phyloP scores from a whole-genome alignment of 176 grass and related monocot genomes.

The Pontederia crassipes region DNA sequence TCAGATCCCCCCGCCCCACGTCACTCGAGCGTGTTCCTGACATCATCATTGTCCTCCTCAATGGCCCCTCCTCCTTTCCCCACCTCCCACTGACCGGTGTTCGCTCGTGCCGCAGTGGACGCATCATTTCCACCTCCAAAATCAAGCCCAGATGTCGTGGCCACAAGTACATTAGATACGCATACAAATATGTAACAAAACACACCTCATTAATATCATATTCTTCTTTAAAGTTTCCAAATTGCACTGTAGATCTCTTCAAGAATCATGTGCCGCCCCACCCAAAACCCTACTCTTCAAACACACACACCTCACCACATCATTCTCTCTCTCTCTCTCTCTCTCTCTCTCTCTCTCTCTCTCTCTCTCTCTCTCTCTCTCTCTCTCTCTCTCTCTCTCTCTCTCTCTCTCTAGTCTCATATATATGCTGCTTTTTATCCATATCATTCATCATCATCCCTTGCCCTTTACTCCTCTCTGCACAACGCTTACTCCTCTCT shows the following conservation, averaged over 20 bases:
- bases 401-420: background rate
- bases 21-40: slow-evolving; percentile 9
- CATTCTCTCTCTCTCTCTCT: background rate
- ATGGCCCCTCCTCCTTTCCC: background rate
- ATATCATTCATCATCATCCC: too few relatives aligned
- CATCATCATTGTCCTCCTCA: slow-evolving; percentile 1
- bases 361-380: background rate
- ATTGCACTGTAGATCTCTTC: too few relatives aligned
- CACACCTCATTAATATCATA: too few relatives aligned
- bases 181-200: background rate
- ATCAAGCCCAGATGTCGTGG: too few relatives aligned
- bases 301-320: background rate
- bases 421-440: background rate
- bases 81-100: background rate
- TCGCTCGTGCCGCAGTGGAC: slow-evolving; percentile 3
- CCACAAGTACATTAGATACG: background rate
- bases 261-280: background rate
- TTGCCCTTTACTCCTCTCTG: too few relatives aligned
- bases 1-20: background rate
- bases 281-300: background rate
- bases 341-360: background rate
- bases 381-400: background rate
- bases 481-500: background rate
- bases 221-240: too few relatives aligned
- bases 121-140: slow-evolving; percentile 1